A percentile compares a stretch with the other conserved stretches of the same genome.
These are phyloP conservation scores for Asclepias syriaca DNA, from an alignment of 257 asterid genomes.

Conservation along the genomic window DNA sequence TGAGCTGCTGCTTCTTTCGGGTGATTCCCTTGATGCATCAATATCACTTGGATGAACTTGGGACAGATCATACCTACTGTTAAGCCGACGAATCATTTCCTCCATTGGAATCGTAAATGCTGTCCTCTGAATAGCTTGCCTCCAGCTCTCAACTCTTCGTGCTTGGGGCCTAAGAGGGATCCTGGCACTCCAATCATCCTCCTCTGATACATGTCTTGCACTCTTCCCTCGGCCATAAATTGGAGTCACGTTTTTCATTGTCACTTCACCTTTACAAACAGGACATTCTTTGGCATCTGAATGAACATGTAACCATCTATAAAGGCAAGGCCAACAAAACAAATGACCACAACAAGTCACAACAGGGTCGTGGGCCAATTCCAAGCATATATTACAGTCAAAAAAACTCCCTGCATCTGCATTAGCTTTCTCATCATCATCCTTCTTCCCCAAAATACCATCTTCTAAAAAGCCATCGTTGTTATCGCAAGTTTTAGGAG, in stretches of 20 bases:
- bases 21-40: conserved; percentile 46
- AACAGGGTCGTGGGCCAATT: conserved; percentile 85
- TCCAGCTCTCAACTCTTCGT: conserved; percentile 50
- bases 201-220: conserved; percentile 33
- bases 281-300: conserved; percentile 94
- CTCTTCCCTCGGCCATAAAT: conserved; percentile 72
- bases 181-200: conserved; percentile 34
- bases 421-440: conserved; percentile 48
- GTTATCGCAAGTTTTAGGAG: conserved; percentile 43
- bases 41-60: conserved; percentile 40
- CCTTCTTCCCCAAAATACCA: conserved; percentile 49
- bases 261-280: conserved; percentile 95
- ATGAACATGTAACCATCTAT: conserved; percentile 82
- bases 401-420: conserved; percentile 70
- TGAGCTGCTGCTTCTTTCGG: conserved; percentile 60
- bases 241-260: conserved; percentile 65
- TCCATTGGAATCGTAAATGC: conserved; percentile 73
- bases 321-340: conserved; percentile 96
- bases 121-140: conserved; percentile 63
- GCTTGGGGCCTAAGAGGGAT: conserved; percentile 76
- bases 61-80: conserved; percentile 36
- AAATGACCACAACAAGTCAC: conserved; percentile 97
- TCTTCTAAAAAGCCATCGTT: conserved; percentile 39
- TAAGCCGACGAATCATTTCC: conserved; percentile 83
- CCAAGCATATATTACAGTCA: conserved; percentile 93